These are phyloP conservation scores for Achaetomium macrosporum DNA, from an alignment of 2,329 filamentous ascomycete genomes.

Conservation along the genomic window DNA sequence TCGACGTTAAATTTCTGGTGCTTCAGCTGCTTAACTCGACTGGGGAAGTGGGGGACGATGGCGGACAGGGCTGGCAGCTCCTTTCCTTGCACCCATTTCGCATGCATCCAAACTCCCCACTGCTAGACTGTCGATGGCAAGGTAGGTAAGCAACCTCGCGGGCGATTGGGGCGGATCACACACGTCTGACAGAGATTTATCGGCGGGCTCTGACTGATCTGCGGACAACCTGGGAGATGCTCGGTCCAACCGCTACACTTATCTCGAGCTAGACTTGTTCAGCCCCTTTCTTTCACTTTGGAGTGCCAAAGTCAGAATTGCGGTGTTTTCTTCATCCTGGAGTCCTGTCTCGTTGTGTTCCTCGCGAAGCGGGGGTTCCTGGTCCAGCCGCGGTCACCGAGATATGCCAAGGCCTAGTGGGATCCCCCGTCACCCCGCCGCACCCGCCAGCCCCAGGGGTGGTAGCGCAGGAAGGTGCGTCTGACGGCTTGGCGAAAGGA, in stretches of 20 bases:
- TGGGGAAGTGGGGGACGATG: conserved; percentile 13
- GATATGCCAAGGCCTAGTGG: conserved; percentile 2
- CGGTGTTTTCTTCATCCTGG: not conserved
- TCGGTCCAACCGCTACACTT: too few relatives aligned
- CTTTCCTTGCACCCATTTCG: too few relatives aligned
- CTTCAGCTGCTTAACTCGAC: conserved; percentile 13
- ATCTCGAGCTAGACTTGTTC: too few relatives aligned
- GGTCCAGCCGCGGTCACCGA: not conserved
- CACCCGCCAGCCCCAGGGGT: not conserved
- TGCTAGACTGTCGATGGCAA: too few relatives aligned
- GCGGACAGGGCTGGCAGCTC: conserved; percentile 7
- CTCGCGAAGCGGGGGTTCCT: not conserved
- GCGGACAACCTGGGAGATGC: too few relatives aligned
- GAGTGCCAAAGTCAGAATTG: too few relatives aligned
- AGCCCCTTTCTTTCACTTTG: too few relatives aligned
- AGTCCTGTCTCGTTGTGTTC: not conserved
- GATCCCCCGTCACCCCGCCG: not conserved
- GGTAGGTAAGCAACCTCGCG: too few relatives aligned
- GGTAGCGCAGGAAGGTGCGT: conserved; percentile 10
- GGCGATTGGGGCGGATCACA: too few relatives aligned
- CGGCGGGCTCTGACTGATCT: too few relatives aligned
- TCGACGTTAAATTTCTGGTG: conserved; percentile 1
- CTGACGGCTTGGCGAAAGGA: conserved; percentile 3
- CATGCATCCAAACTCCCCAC: too few relatives aligned
- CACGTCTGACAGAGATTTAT: too few relatives aligned